These are phyloP conservation scores for Candida sp. DNA, from an alignment of 1,139 yeast species.

Conservation along the genomic window DNA sequence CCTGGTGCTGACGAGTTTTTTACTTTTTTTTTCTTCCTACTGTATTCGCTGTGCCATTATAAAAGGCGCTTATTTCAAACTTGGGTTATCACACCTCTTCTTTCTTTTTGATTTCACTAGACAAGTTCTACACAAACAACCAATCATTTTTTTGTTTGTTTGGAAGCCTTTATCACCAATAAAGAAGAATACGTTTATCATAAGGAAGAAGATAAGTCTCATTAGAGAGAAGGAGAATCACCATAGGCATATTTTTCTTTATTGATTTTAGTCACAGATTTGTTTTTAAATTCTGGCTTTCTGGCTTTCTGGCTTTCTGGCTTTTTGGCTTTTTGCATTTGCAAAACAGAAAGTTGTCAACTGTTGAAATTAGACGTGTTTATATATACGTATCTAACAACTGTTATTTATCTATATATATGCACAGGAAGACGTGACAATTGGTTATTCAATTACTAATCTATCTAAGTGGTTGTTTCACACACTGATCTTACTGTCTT, in stretches of 20 bases:
- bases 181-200: conserved; percentile 1
- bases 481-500: too few species aligned
- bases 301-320: too few species aligned
- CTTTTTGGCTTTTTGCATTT: too few species aligned
- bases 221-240: background rate
- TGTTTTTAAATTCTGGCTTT: background rate
- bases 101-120: background rate
- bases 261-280: background rate
- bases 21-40: too few species aligned
- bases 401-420: background rate
- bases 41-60: too few species aligned
- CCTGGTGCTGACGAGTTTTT: too few species aligned
- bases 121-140: background rate
- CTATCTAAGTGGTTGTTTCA: background rate
- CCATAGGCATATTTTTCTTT: background rate
- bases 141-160: background rate
- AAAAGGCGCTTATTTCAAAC: too few species aligned
- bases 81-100: too few species aligned
- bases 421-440: background rate
- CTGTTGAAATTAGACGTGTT: background rate
- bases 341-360: too few species aligned
- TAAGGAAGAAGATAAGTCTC: background rate
- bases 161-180: background rate
- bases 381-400: background rate
- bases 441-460: background rate